These are phyloP conservation scores for Alnus glutinosa DNA, from an alignment of 306 rosid species.

Conservation along the genomic window DNA sequence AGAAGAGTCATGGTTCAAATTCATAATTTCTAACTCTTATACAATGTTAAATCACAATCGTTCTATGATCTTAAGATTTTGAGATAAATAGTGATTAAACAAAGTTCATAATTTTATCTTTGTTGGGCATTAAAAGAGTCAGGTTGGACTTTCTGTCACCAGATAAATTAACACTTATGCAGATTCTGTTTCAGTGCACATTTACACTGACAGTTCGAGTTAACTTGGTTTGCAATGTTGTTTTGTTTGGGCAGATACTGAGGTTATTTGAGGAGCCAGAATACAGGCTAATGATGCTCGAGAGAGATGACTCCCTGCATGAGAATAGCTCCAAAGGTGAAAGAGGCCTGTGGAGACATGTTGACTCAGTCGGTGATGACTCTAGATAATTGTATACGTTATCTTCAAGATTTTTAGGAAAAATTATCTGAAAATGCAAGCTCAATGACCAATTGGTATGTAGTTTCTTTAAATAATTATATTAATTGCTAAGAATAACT, in stretches of 20 bases:
- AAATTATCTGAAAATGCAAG: not conserved
- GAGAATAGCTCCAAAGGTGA: slow-evolving; percentile 23
- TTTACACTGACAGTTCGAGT: not conserved
- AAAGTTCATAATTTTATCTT: too few relatives aligned
- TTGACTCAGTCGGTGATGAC: slow-evolving; percentile 18
- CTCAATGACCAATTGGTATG: not conserved
- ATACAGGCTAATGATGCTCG: slow-evolving; percentile 40
- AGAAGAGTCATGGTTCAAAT: too few relatives aligned
- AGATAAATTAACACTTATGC: too few relatives aligned
- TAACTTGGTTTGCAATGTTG: not conserved
- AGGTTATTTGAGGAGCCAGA: slow-evolving; percentile 45
- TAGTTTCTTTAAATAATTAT: too few relatives aligned
- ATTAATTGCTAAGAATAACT: too few relatives aligned
- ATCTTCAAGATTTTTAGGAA: not conserved
- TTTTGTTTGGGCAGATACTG: slow-evolving; percentile 35
- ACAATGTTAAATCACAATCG: too few relatives aligned
- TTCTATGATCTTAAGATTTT: too few relatives aligned
- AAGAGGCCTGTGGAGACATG: slow-evolving; percentile 20
- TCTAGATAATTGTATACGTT: slow-evolving; percentile 2
- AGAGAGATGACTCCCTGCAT: slow-evolving; percentile 34
- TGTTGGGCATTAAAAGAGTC: too few relatives aligned
- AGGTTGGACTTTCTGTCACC: too few relatives aligned
- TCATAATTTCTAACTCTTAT: too few relatives aligned
- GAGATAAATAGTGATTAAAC: too few relatives aligned
- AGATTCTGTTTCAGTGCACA: too few relatives aligned